Conservation (phyloP, 129 eudicot genomes). For the Scalesia atractyloides region DNA sequence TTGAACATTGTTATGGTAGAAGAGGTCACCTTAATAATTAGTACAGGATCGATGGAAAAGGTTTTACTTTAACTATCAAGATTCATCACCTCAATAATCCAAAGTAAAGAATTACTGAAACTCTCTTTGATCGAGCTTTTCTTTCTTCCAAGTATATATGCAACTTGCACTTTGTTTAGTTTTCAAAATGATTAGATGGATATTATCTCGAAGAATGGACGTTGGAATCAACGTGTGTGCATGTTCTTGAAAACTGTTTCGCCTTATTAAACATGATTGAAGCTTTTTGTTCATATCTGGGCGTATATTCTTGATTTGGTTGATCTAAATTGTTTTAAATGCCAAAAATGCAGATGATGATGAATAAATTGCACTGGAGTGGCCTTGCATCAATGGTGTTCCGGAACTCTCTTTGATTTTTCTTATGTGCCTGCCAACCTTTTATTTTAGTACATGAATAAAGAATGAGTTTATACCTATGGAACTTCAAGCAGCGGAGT, state of each 20-base stretch:
- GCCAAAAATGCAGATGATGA: background rate
- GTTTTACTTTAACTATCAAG: background rate
- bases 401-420: background rate
- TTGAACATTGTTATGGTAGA: constrained; percentile 5
- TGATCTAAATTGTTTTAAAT: constrained; percentile 4
- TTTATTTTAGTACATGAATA: background rate
- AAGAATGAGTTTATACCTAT: background rate
- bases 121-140: background rate
- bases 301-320: background rate
- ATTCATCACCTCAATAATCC: background rate
- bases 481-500: background rate
- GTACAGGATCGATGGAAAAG: background rate
- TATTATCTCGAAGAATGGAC: too few relatives aligned
- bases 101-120: background rate
- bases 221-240: background rate
- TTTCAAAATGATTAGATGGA: too few relatives aligned
- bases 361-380: background rate
- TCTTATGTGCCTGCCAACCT: background rate
- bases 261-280: background rate
- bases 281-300: background rate
- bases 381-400: constrained; percentile 4
- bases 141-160: background rate
- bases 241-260: background rate
- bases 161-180: background rate
- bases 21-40: background rate